A percentile compares a stretch with the other conserved stretches of the same genome.
Evolutionary conservation across 2,329 filamentous ascomycete genomes (phyloP).

Genomic region (Botrytis cinerea): DNA sequence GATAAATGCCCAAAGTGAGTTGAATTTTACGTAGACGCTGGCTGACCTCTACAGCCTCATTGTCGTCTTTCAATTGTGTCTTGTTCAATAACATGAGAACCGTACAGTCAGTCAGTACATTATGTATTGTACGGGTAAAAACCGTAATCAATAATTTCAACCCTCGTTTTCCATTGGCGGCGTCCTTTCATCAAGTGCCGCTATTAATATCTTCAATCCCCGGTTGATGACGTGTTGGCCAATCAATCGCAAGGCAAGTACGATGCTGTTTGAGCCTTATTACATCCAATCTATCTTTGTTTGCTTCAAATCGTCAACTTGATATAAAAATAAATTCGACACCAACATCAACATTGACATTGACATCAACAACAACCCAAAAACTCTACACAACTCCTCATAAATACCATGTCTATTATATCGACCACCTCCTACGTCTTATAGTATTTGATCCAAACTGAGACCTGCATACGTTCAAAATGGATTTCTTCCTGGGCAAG

Average conservation of each 20-base stretch:
- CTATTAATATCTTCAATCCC: neutral
- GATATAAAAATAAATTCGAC: conserved; percentile 6
- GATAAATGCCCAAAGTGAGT: neutral
- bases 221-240: conserved; percentile 20
- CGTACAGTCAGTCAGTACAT: neutral
- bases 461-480: conserved; percentile 22
- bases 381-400: neutral
- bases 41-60: neutral
- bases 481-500: conserved; percentile 56
- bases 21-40: neutral
- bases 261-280: neutral
- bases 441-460: neutral
- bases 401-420: neutral
- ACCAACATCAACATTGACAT: neutral
- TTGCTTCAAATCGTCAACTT: neutral
- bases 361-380: neutral
- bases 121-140: neutral
- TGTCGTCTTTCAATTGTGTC: neutral
- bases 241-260: conserved; percentile 7
- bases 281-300: neutral
- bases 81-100: neutral
- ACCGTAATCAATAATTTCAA: neutral
- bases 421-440: neutral
- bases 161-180: neutral
- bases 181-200: neutral